Percentiles rank a stretch among this genome's conserved stretches.
Evolutionary conservation across 2,329 filamentous ascomycete genomes (phyloP).

Genomic region (Fusarium citri): DNA sequence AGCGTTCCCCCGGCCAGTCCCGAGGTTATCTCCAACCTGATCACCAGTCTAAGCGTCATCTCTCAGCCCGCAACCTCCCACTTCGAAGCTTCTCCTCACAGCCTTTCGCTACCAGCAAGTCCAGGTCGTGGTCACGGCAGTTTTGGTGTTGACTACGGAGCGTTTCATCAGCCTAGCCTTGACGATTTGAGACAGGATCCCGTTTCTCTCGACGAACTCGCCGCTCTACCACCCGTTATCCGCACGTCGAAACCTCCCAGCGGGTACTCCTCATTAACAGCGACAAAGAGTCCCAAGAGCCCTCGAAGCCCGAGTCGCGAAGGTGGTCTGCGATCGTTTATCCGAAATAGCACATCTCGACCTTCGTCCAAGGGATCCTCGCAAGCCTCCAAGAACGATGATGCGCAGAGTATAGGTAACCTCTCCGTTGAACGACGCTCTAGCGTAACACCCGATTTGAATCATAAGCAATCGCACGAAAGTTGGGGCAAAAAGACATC

Average conservation of each 20-base stretch:
- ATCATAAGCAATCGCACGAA: conserved; percentile 66
- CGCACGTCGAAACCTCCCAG: conserved; percentile 85
- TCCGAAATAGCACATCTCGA: conserved; percentile 64
- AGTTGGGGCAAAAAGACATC: conserved; percentile 70
- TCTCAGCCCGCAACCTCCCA: conserved; percentile 75
- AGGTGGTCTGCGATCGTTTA: conserved; percentile 68
- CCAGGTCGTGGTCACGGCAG: conserved; percentile 61
- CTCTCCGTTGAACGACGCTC: conserved; percentile 70
- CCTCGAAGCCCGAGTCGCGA: conserved; percentile 66
- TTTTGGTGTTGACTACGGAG: conserved; percentile 80
- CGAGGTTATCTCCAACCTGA: conserved; percentile 76
- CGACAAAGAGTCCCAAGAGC: conserved; percentile 62
- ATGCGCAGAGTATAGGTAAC: conserved; percentile 72
- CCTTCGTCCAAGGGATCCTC: conserved; percentile 70
- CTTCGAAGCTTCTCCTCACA: conserved; percentile 69
- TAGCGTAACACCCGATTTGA: conserved; percentile 62
- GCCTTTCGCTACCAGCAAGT: conserved; percentile 52
- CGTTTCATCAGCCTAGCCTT: conserved; percentile 65
- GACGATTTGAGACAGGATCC: conserved; percentile 61
- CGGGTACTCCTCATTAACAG: conserved; percentile 78
- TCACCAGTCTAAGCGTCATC: conserved; percentile 76
- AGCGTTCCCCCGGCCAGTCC: conserved; percentile 65
- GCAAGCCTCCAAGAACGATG: conserved; percentile 66
- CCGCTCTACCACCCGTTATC: conserved; percentile 76
- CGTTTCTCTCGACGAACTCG: conserved; percentile 67